Base-by-base conservation (phyloP, 495 filamentous ascomycete genomes). In the Pyrenula aspistea region DNA sequence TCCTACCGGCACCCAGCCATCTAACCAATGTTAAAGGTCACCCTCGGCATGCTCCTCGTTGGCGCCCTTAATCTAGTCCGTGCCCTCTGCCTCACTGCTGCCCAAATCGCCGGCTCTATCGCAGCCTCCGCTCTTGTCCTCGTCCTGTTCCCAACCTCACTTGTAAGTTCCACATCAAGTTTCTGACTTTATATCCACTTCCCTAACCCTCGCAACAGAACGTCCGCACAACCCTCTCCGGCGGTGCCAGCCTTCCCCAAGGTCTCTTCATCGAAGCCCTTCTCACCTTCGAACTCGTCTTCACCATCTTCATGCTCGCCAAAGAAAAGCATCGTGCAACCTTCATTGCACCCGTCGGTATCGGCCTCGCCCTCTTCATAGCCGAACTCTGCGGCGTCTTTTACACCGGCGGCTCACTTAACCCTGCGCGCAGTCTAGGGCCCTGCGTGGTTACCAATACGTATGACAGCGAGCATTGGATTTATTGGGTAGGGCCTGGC, bases 201-300 rank as follows among this genome's bases (percentile, higher is more conserved):
- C n/a, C n/a, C n/a, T n/a, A n/a, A n/a, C n/a, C n/a, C n/a, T n/a
- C n/a, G n/a, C n/a, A n/a, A n/a, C n/a, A n/a, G n/a, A 74, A 73
- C 25, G 83, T 87, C n/a, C 60, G 62, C 0, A 90, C 86, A 0
- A 73, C 75, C 2, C 71, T 90, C 0, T 76, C 77, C 10, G 72
- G 71, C 0, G 77, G 75, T 1, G 71, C 86, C 0, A 81, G 75
- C 3, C 75, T 81, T 22, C 73, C 73, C 0, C 84, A 87, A 60
- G 87, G 87, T 2, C 68, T 90, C 12, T 80, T 91, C 67, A 88
- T 93, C 56, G 89, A 93, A 69, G 77, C 87, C 72, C 85, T 95
- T 59, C 75, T 92, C 12, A 93, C 89, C 0, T 79, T 85, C 1
- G 79, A 89, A 66, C 70, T 95, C 25, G 81, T 91, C 20, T 82